Base-by-base conservation (phyloP, 192 early-diverging fungal genomes). In the Rhizoclosmatium globosum region DNA sequence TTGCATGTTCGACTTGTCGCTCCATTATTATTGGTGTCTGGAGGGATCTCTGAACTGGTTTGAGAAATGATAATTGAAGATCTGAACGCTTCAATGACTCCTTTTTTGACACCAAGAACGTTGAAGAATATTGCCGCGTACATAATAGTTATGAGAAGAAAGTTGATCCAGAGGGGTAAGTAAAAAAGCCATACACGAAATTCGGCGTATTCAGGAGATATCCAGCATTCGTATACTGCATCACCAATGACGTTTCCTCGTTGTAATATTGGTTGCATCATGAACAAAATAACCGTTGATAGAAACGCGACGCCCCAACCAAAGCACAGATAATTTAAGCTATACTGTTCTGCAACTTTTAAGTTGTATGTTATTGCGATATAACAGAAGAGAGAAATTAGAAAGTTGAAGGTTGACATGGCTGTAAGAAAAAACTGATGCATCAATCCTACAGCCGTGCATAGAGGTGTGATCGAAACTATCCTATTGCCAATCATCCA, bases 211-310 rank as follows among this genome's bases (percentile, higher is more conserved):
- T 74, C 46, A 17, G 21, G 39, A 17, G 59, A 60, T 11, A 74
- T 74, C 72, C 72, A 74, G 72, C 72, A 74, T 62, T 74, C 72
- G 43, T 62, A 74, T 7, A 58, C 61, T 3, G 72, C 6, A 43
- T 74, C 72, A 3, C 72, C 72, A 21, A 74, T 23, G 1, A 74
- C 60, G 7, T 59, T 43, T 11, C 70, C 70, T 7, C 70, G 70
- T 21, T 53, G 11, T 13, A 2, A 38, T 2, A 69, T 15, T 2
- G 42, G 19, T 69, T 69, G 44, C 42, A 44, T 47, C 15, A 69
- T 3, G 39, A 69, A 69, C 68, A 46, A 9, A 17, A 69, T 2
- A 2, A 39, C 47, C 9, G 46, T 41, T 2, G 47, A 47, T 19
- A 69, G 39, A 3, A 4, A 9, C 19, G 68, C 41, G 17, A 69